Conservation (phyloP, 2,329 filamentous ascomycete genomes). For the Hortaea werneckii region DNA sequence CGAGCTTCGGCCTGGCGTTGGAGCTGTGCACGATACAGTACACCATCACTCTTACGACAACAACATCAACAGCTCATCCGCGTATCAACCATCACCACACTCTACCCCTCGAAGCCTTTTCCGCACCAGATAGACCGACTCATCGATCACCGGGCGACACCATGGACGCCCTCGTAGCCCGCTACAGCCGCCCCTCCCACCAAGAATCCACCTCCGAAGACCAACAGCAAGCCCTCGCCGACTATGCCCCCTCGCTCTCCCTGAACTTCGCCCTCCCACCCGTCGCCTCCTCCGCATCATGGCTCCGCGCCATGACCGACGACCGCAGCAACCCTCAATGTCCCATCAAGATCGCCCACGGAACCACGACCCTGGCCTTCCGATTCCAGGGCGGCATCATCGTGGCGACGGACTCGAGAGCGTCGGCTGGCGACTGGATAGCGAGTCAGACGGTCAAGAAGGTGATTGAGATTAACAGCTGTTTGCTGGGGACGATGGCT, state of each 20-base stretch:
- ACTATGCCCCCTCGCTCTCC: constrained; percentile 62
- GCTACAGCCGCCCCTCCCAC: constrained; percentile 73
- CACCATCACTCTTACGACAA: no score
- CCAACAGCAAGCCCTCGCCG: constrained; percentile 52
- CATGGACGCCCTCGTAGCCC: constrained; percentile 90
- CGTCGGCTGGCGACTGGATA: constrained; percentile 97
- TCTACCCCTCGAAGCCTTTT: no score
- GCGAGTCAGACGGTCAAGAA: constrained; percentile 99
- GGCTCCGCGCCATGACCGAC: constrained; percentile 94
- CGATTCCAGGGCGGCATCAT: constrained; percentile 98
- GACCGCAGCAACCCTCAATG: constrained; percentile 93
- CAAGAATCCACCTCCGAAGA: constrained; percentile 56
- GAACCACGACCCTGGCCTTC: constrained; percentile 95
- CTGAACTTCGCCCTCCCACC: constrained; percentile 94
- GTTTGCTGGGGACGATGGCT: constrained; percentile 92
- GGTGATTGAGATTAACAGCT: constrained; percentile 96
- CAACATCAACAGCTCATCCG: no score
- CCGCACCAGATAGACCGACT: no score
- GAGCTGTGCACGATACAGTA: no score
- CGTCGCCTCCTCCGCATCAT: constrained; percentile 78
- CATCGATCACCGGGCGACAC: neutral
- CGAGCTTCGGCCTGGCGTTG: no score
- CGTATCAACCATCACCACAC: no score
- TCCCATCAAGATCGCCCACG: constrained; percentile 98
- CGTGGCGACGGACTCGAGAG: constrained; percentile 93